Evolutionary conservation across 768 basidiomycete species (phyloP).

Genomic region (Thelephora ganbajun): DNA sequence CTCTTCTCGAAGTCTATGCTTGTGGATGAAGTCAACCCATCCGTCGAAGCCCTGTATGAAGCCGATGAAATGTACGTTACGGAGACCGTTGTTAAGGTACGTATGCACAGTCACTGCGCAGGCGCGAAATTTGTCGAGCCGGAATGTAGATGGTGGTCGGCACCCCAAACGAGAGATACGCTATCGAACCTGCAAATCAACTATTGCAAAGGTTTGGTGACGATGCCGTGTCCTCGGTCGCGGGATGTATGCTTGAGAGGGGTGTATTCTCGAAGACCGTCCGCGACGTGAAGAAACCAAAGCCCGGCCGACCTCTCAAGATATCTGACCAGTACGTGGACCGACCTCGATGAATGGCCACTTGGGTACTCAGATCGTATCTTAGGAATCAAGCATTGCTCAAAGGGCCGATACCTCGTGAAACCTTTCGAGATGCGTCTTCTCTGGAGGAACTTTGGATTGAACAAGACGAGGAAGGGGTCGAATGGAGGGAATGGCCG

Average conservation of each 20-base stretch:
- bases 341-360: not conserved
- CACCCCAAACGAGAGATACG: conserved; percentile 55
- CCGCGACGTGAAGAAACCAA: conserved; percentile 45
- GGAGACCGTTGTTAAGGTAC: conserved; percentile 62
- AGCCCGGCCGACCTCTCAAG: conserved; percentile 62
- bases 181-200: conserved; percentile 39
- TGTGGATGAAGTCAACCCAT: conserved; percentile 25
- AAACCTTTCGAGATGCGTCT: conserved; percentile 60
- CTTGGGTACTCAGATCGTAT: not conserved
- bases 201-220: conserved; percentile 48
- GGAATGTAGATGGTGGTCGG: conserved; percentile 58
- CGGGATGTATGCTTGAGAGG: conserved; percentile 43
- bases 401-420: conserved; percentile 46
- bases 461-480: conserved; percentile 23
- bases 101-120: not conserved
- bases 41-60: conserved; percentile 12
- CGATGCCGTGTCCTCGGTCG: conserved; percentile 37
- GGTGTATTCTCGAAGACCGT: conserved; percentile 55
- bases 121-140: not conserved
- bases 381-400: conserved; percentile 54
- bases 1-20: conserved; percentile 45
- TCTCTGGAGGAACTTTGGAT: conserved; percentile 42
- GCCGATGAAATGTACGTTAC: conserved; percentile 37
- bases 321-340: conserved; percentile 55
- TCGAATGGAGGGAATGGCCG: conserved; percentile 61